Conservation (phyloP, 2,329 filamentous ascomycete genomes). For the Talaromyces amestolkiae region DNA sequence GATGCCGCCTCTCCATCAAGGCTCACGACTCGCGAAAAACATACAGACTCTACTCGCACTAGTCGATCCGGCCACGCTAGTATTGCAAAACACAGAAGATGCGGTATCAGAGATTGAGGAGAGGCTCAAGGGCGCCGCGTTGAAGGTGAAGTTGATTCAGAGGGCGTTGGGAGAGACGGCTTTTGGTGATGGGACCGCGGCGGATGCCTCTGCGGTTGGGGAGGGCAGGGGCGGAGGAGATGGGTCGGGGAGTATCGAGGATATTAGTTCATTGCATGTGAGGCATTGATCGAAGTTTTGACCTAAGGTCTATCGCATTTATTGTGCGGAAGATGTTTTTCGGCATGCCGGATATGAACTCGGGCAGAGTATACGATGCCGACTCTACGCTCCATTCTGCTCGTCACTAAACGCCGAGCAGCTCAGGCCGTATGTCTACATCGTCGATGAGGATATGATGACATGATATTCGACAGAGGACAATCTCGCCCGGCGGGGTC, state of each 20-base stretch:
- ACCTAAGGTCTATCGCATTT: background rate
- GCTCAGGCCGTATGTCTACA: too few relatives aligned
- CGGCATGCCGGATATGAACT: background rate
- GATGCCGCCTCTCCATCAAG: slow-evolving; percentile 53
- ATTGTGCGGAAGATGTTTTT: background rate
- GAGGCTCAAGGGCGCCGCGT: slow-evolving; percentile 74
- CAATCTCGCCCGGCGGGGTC: background rate
- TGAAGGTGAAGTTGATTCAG: slow-evolving; percentile 82
- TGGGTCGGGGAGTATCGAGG: slow-evolving; percentile 48
- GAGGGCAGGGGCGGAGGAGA: slow-evolving; percentile 33
- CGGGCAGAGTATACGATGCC: background rate
- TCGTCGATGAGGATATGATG: background rate
- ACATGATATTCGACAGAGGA: background rate
- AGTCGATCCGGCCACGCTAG: slow-evolving; percentile 73
- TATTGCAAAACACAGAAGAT: slow-evolving; percentile 80
- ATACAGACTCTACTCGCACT: slow-evolving; percentile 71
- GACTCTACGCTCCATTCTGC: background rate
- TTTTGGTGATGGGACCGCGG: slow-evolving; percentile 24
- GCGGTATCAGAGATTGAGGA: slow-evolving; percentile 91
- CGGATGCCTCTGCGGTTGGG: slow-evolving; percentile 27
- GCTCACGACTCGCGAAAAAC: slow-evolving; percentile 71
- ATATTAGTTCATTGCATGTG: slow-evolving; percentile 44
- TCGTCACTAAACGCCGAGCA: background rate
- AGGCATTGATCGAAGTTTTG: slow-evolving; percentile 31
- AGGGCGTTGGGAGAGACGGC: slow-evolving; percentile 58